Percentiles rank a stretch among this genome's conserved stretches.
Evolutionary conservation across 2,329 filamentous ascomycete genomes (phyloP).

Genomic region (Mariannaea elegans): DNA sequence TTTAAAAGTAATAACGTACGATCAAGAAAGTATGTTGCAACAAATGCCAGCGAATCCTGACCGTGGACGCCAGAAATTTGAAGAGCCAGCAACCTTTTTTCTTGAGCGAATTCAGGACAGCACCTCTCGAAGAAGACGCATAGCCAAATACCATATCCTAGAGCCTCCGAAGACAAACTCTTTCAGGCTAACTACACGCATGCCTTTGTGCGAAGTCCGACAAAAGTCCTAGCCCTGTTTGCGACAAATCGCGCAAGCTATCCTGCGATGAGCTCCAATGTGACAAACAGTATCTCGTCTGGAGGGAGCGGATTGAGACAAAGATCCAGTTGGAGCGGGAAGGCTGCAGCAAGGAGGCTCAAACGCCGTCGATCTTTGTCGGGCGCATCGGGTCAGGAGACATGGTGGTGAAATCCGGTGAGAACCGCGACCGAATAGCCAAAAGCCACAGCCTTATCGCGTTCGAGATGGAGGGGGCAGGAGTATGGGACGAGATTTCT

Average conservation of each 20-base stretch:
- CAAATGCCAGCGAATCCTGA: slow-evolving; percentile 50
- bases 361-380: slow-evolving; percentile 40
- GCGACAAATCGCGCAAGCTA: neutral
- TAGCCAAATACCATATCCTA: slow-evolving; percentile 35
- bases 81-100: neutral
- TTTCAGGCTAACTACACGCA: slow-evolving; percentile 19
- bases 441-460: slow-evolving; percentile 30
- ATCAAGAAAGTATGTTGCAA: slow-evolving; percentile 60
- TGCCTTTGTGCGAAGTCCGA: neutral
- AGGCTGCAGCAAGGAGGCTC: neutral
- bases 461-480: slow-evolving; percentile 47
- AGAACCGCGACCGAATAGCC: slow-evolving; percentile 46
- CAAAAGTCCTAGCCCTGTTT: neutral
- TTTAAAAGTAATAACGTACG: slow-evolving; percentile 47
- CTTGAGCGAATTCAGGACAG: neutral
- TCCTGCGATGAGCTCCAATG: slow-evolving; percentile 15
- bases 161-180: slow-evolving; percentile 36
- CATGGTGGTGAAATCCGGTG: slow-evolving; percentile 47
- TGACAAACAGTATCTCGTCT: neutral
- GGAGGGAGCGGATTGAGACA: neutral
- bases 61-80: neutral
- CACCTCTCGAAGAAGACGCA: neutral
- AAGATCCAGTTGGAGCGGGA: neutral
- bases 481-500: slow-evolving; percentile 44
- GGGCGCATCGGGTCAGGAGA: slow-evolving; percentile 50